A percentile compares a stretch with the other conserved stretches of the same genome.
phyloP scores from a whole-genome alignment of 176 grass and related monocot species.

The Eremochloa ophiuroides region DNA sequence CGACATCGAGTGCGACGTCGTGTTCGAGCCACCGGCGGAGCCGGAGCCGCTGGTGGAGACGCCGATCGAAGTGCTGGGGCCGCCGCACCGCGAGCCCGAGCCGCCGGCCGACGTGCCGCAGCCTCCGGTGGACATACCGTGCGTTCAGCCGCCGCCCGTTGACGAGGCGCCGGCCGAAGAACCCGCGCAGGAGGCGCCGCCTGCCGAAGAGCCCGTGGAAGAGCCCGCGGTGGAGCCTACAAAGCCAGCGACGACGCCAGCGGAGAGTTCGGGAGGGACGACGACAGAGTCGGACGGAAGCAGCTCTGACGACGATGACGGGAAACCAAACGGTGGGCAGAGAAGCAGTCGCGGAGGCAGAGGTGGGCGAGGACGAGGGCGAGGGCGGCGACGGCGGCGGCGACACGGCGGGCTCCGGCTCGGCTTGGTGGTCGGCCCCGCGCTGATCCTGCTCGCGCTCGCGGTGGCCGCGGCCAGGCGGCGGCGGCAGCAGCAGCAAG shows the following conservation, averaged over 20 bases:
- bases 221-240: not conserved
- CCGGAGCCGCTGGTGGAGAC: conserved; percentile 33
- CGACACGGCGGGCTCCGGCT: not conserved
- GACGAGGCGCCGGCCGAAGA: not conserved
- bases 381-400: not conserved
- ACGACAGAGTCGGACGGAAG: not conserved
- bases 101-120: not conserved
- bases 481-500: not conserved
- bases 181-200: not conserved
- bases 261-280: not conserved
- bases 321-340: not conserved
- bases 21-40: conserved; percentile 20
- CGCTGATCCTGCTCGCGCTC: conserved; percentile 22
- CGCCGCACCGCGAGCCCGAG: not conserved
- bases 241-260: not conserved
- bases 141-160: too few relatives aligned
- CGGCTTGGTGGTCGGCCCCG: conserved; percentile 18
- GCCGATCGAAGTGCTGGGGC: conserved; percentile 25
- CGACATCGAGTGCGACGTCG: conserved; percentile 53
- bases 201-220: not conserved
- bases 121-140: conserved; percentile 28
- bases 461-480: not conserved
- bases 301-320: not conserved
- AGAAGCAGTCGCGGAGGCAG: not conserved
- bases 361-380: too few relatives aligned